A percentile compares a stretch with the other conserved stretches of the same genome.
phyloP scores from a whole-genome alignment of 306 rosid species.

The Luffa aegyptiaca region DNA sequence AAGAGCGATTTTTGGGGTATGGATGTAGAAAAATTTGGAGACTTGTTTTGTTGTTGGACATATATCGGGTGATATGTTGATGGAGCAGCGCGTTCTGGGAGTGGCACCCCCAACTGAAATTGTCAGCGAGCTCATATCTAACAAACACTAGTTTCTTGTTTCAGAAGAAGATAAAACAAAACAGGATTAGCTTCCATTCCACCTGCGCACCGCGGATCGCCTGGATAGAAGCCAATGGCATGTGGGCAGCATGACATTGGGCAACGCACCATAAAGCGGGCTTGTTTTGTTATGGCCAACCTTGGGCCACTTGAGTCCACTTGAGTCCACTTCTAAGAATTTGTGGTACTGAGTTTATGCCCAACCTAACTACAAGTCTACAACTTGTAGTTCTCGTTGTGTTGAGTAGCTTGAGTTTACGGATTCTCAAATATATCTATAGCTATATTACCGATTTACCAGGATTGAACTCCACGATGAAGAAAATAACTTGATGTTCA shows the following conservation, averaged over 20 bases:
- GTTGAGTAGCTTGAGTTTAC: neutral
- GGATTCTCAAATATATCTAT: neutral
- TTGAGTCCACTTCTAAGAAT: neutral
- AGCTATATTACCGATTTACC: neutral
- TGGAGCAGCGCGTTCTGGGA: slow-evolving; percentile 10
- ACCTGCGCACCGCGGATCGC: neutral
- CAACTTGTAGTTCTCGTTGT: neutral
- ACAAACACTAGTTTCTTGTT: neutral
- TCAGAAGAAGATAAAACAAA: neutral
- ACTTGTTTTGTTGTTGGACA: neutral
- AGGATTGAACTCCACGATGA: neutral
- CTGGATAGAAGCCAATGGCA: neutral
- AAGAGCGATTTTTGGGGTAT: neutral
- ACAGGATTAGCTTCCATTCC: neutral
- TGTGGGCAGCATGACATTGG: neutral
- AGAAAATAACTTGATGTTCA: neutral
- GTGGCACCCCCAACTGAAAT: slow-evolving; percentile 21
- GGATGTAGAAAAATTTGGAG: neutral
- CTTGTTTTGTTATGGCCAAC: neutral
- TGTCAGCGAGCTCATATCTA: slow-evolving; percentile 33
- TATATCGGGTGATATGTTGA: neutral
- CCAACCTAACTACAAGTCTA: neutral
- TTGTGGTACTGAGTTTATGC: neutral
- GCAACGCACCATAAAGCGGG: neutral
- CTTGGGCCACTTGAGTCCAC: neutral